Evolutionary conservation across 352 stramenopile genomes (phyloP).

Genomic region (Blastocystis sp.): DNA sequence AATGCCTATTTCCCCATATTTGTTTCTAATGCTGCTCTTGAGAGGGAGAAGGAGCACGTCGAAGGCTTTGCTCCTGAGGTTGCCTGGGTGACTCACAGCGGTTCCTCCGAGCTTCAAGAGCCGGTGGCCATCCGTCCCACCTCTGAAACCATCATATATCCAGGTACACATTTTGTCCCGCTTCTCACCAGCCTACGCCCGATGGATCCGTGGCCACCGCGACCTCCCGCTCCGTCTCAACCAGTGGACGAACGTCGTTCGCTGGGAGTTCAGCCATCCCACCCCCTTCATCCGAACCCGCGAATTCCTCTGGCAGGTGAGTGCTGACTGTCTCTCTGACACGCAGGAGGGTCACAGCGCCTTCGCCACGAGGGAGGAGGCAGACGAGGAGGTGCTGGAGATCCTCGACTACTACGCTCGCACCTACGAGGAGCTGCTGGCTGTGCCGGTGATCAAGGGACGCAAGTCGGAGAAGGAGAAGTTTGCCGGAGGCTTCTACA

Average conservation of each 20-base stretch:
- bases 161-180: constrained; percentile 76
- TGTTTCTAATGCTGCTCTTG: constrained; percentile 87
- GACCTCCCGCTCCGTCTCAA: constrained; percentile 98
- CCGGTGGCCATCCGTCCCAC: constrained; percentile 96
- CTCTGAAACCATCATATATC: constrained; percentile 99
- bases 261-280: constrained; percentile 97
- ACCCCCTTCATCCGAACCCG: constrained; percentile 96
- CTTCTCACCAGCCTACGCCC: constrained; percentile 64
- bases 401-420: constrained; percentile 93
- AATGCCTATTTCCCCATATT: constrained; percentile 98
- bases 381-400: constrained; percentile 84
- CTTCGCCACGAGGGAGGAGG: constrained; percentile 90
- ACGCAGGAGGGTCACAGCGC: constrained; percentile 91
- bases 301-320: constrained; percentile 94
- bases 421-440: constrained; percentile 96
- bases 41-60: constrained; percentile 97
- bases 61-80: constrained; percentile 95
- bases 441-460: constrained; percentile 96
- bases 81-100: constrained; percentile 94
- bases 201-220: constrained; percentile 85
- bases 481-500: constrained; percentile 94
- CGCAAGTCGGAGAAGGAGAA: constrained; percentile 97
- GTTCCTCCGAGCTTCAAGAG: constrained; percentile 84
- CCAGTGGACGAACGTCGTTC: constrained; percentile 99
- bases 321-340: constrained; percentile 28